Percentiles rank a stretch among this genome's conserved stretches.
These are phyloP conservation scores for Lactarius sp. DNA, from an alignment of 768 basidiomycete genomes.

Conservation along the genomic window DNA sequence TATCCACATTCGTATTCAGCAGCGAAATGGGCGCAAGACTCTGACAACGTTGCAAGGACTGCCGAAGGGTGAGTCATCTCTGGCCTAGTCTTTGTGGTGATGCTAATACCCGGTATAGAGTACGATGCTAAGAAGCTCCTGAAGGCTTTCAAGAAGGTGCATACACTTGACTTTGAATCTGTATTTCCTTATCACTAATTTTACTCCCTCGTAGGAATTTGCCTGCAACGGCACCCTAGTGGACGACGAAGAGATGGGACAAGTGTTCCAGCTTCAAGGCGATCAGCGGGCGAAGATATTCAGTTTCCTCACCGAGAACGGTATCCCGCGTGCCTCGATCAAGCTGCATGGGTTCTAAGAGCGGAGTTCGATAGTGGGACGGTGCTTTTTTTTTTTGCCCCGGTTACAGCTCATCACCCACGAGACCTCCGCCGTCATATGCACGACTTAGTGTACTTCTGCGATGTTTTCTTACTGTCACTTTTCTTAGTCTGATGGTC, in stretches of 20 bases:
- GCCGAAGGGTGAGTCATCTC: slow-evolving; percentile 58
- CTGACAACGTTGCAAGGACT: slow-evolving; percentile 96
- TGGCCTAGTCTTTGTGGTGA: slow-evolving; percentile 17
- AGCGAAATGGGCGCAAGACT: slow-evolving; percentile 98
- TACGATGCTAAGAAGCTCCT: slow-evolving; percentile 97
- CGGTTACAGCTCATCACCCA: slow-evolving; percentile 11
- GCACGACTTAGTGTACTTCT: slow-evolving; percentile 21
- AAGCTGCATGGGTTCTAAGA: slow-evolving; percentile 84
- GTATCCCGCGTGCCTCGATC: slow-evolving; percentile 70
- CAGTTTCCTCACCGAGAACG: slow-evolving; percentile 80
- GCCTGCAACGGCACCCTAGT: slow-evolving; percentile 98
- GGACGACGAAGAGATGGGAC: slow-evolving; percentile 91
- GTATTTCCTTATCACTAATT: slow-evolving; percentile 6
- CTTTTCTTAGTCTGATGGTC: slow-evolving; percentile 5
- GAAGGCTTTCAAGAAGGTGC: slow-evolving; percentile 98
- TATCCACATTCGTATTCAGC: slow-evolving; percentile 97
- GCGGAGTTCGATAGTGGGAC: slow-evolving; percentile 3
- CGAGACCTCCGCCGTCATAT: slow-evolving; percentile 11
- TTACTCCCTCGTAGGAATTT: slow-evolving; percentile 61
- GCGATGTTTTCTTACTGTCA: slow-evolving; percentile 20
- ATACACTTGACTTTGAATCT: neutral
- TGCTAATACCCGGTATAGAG: slow-evolving; percentile 43
- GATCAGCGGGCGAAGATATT: slow-evolving; percentile 93
- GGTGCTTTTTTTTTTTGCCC: slow-evolving; percentile 13
- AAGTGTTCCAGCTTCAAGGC: slow-evolving; percentile 98